Conservation (phyloP, 352 stramenopile genomes). For the Phytophthora pinifolia region DNA sequence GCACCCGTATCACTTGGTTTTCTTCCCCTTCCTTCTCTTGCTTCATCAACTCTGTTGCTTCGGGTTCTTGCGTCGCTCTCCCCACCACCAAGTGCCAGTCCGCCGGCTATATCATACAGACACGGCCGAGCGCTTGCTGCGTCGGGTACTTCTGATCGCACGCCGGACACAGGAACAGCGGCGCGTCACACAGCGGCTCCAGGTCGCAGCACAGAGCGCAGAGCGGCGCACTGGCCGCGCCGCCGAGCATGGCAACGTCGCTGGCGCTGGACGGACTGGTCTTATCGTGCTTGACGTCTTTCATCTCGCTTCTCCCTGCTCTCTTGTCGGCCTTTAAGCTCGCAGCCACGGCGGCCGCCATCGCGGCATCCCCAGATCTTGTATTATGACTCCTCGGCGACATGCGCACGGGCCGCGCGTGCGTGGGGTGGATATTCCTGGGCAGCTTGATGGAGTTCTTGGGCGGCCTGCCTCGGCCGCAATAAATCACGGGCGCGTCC, state of each 20-base stretch:
- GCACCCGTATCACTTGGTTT: conserved; percentile 8
- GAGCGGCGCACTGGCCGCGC: conserved; percentile 41
- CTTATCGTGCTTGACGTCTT: conserved; percentile 42
- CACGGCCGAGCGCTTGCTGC: conserved; percentile 67
- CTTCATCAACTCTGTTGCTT: neutral
- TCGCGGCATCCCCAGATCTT: conserved; percentile 14
- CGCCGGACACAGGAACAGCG: conserved; percentile 72
- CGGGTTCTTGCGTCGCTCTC: conserved; percentile 1
- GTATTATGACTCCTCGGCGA: conserved; percentile 35
- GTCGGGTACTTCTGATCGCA: conserved; percentile 87
- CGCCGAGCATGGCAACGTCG: conserved; percentile 51
- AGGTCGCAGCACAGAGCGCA: conserved; percentile 74
- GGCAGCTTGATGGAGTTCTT: conserved; percentile 52
- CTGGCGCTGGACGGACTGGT: conserved; percentile 68
- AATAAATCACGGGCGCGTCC: conserved; percentile 37
- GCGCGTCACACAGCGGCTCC: conserved; percentile 38
- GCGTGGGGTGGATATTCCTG: conserved; percentile 13
- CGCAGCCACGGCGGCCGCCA: conserved; percentile 18
- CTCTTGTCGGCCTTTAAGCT: conserved; percentile 17
- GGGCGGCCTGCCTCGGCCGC: conserved; percentile 38
- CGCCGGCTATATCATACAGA: conserved; percentile 46
- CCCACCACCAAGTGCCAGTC: conserved; percentile 2
- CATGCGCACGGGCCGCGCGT: conserved; percentile 20
- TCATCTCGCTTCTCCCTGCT: conserved; percentile 13
- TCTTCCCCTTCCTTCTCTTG: neutral